Conservation (phyloP, 768 basidiomycete genomes). For the Xerocomellus intermedius region DNA sequence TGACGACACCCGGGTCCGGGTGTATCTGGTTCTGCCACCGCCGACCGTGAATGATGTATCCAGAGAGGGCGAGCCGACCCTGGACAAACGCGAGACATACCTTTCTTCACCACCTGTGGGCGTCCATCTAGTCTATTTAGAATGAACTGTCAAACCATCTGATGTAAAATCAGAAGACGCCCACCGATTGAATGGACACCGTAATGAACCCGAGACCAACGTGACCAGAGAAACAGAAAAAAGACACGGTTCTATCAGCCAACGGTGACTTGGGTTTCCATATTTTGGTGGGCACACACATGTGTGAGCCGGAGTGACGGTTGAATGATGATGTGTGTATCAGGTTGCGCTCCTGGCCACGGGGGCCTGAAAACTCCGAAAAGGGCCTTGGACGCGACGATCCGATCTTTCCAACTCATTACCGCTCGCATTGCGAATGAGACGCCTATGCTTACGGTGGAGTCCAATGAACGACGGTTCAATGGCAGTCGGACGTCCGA, state of each 20-base stretch:
- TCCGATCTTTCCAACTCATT: neutral
- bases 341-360: neutral
- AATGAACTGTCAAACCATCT: neutral
- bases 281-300: neutral
- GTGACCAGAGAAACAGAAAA: neutral
- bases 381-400: neutral
- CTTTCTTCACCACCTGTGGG: conserved; percentile 11
- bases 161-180: conserved; percentile 8
- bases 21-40: conserved; percentile 1
- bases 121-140: neutral
- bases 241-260: neutral
- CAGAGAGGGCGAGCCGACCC: neutral
- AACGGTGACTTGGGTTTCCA: neutral
- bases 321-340: too few species aligned
- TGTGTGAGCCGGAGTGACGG: too few species aligned
- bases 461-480: neutral
- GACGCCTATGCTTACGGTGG: too few species aligned
- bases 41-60: neutral
- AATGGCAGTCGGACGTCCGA: neutral
- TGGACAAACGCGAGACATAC: neutral
- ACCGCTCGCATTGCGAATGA: neutral
- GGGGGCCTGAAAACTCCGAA: conserved; percentile 1
- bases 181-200: conserved; percentile 1
- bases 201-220: neutral
- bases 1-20: neutral